A percentile compares a stretch with the other conserved stretches of the same genome.
Evolutionary conservation across 331 rosid species (phyloP).

Genomic region (Malus hybrid): DNA sequence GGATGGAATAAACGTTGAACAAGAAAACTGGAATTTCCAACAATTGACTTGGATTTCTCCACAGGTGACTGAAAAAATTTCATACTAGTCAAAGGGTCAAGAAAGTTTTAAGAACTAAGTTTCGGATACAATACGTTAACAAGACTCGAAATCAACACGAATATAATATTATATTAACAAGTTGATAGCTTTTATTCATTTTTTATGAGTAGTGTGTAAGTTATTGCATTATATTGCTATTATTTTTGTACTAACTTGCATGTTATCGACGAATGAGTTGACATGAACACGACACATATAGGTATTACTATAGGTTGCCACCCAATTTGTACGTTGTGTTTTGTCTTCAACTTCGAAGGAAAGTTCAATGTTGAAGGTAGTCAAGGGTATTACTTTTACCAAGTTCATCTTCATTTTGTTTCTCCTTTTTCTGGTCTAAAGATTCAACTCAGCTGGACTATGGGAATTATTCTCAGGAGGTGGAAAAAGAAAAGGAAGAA

Average conservation of each 20-base stretch:
- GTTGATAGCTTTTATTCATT: not conserved
- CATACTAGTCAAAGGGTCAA: not conserved
- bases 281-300: too few relatives aligned
- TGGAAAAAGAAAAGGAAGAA: not conserved
- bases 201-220: not conserved
- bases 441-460: not conserved
- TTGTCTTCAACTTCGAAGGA: not conserved
- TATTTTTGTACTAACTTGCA: not conserved
- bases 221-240: too few relatives aligned
- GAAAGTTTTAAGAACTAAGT: not conserved
- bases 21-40: not conserved
- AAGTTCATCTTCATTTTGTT: not conserved
- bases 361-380: too few relatives aligned
- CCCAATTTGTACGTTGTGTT: not conserved
- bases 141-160: not conserved
- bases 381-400: not conserved
- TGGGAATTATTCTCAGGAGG: not conserved
- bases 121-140: not conserved
- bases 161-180: not conserved
- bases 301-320: fast-evolving
- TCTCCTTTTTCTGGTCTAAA: not conserved
- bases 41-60: not conserved
- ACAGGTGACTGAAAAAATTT: not conserved
- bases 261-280: too few relatives aligned
- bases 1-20: not conserved